Conservation (phyloP, 306 rosid species). For the Cicer pinnatifidum region DNA sequence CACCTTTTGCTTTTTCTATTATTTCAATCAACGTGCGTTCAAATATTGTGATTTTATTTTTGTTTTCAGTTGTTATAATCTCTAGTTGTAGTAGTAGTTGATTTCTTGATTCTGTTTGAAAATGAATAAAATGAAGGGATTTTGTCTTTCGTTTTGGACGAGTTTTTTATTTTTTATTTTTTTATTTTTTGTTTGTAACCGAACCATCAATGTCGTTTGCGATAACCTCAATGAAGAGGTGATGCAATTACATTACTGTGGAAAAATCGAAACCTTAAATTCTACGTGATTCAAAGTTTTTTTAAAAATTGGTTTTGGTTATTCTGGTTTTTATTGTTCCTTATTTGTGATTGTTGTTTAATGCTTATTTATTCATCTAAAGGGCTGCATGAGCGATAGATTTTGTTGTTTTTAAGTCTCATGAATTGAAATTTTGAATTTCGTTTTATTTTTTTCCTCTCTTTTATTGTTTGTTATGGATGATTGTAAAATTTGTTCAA, state of each 20-base stretch:
- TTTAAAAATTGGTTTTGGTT: slow-evolving; percentile 1
- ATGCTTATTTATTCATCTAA: slow-evolving; percentile 34
- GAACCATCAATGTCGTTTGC: slow-evolving; percentile 12
- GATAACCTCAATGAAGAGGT: neutral
- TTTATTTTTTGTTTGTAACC: neutral
- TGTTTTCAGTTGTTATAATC: slow-evolving; percentile 15
- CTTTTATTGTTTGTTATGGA: slow-evolving; percentile 22
- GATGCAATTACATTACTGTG: slow-evolving; percentile 6
- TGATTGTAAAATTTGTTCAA: slow-evolving; percentile 23
- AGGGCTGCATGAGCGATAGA: slow-evolving; percentile 29
- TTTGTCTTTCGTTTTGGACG: slow-evolving; percentile 23
- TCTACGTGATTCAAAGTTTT: neutral
- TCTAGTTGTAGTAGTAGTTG: neutral
- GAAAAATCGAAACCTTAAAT: neutral
- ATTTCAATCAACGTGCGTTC: slow-evolving; percentile 41
- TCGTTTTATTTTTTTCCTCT: neutral
- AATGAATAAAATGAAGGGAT: neutral
- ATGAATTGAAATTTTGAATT: neutral
- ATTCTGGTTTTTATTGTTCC: slow-evolving; percentile 13
- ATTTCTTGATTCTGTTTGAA: slow-evolving; percentile 16
- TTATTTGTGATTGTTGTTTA: slow-evolving; percentile 1
- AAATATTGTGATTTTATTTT: slow-evolving; percentile 4
- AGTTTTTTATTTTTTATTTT: neutral
- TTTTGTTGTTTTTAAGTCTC: slow-evolving; percentile 10
- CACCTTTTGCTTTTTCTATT: neutral